Base-by-base conservation (phyloP, 2,329 filamentous ascomycete species). In the Aspergillus candidus region DNA sequence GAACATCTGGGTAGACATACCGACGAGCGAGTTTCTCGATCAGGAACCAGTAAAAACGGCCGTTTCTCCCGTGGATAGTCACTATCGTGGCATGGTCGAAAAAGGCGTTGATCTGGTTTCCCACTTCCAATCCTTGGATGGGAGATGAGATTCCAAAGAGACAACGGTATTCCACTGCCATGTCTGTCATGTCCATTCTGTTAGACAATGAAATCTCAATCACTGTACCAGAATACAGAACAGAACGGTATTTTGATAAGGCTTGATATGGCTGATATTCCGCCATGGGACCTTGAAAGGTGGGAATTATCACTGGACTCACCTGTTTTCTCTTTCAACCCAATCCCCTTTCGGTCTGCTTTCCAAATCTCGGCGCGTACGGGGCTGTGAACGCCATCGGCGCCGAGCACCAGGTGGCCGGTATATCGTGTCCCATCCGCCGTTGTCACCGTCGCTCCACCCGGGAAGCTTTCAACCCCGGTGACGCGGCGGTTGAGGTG, bases 371-470 rank as follows among this genome's bases (percentile, higher is more conserved):
- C 60, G 4, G 48, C 46, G 2, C 67, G 60, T 10, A 66, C 60
- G 30, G 48, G 58, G 52, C 69, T 72, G 48, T 70, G 65, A 2
- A 68, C 62, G 14, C 70, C 70, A 43, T 74, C 71, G 4, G 68
- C 67, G 10, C 69, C 71, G 11, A 71, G 54, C 4, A 70, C 53
- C 11, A 74, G 47, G 41, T 66, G 52, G 0, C 66, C 70, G 0
- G 56, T 15, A 46, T 66, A 66, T 0, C 54, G 22, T 3, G 58
- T 54, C 3, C 67, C 67, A 43, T 71, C 63, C 0, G 46, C 52
- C 32, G 62, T 66, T 6, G 51, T 49, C 15, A 68, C 67, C 1
- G 48, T 47, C 1, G 63, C 60, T 2, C 56, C 58, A 10, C 52
- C 36, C 0, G 55, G 46, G 4, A 43, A 33, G 7, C 48, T 48